phyloP scores from a whole-genome alignment of 106 monocot genomes.

The Apostasia ramifera region DNA sequence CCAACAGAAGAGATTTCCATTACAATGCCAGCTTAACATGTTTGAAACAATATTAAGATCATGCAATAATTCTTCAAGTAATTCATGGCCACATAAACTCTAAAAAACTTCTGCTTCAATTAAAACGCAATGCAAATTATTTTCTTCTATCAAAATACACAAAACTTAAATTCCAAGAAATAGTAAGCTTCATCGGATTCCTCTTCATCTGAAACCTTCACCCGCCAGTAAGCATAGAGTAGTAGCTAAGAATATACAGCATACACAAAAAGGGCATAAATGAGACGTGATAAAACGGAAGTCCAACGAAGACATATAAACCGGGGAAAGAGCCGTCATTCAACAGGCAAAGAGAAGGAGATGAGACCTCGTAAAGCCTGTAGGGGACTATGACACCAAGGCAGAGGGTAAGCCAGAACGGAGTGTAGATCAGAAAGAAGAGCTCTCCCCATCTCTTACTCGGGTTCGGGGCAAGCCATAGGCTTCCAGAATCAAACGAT shows the following conservation, averaged over 20 bases:
- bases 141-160: neutral
- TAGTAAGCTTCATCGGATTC: too few relatives aligned
- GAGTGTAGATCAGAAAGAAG: conserved; percentile 89
- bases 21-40: neutral
- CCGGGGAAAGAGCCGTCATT: too few relatives aligned
- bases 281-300: too few relatives aligned
- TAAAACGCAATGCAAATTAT: neutral
- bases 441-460: conserved; percentile 93
- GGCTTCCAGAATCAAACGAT: conserved; percentile 6
- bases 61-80: too few relatives aligned
- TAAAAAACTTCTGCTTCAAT: neutral
- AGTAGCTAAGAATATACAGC: neutral
- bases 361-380: conserved; percentile 93
- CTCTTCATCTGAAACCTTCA: too few relatives aligned
- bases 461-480: conserved; percentile 63
- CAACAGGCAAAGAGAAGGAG: neutral
- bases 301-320: too few relatives aligned
- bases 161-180: too few relatives aligned
- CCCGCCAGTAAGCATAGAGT: too few relatives aligned
- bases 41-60: neutral
- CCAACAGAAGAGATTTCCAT: conserved; percentile 8
- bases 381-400: conserved; percentile 93
- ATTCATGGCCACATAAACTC: neutral
- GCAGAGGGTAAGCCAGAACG: conserved; percentile 82
- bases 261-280: too few relatives aligned